These are phyloP conservation scores for Forsythia viridissima DNA, from an alignment of 257 asterid species.

Conservation along the genomic window DNA sequence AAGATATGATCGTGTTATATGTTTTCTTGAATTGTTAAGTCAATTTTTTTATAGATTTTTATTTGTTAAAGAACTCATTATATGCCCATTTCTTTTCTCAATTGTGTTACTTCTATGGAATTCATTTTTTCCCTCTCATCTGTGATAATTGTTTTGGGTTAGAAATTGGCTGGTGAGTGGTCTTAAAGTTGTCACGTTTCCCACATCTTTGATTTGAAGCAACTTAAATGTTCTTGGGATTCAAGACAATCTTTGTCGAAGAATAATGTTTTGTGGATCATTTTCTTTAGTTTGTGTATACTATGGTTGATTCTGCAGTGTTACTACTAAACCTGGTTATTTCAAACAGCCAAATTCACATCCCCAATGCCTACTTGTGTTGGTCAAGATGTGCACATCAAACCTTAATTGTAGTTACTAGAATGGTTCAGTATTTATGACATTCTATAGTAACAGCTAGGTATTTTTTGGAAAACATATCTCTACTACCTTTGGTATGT, in stretches of 20 bases:
- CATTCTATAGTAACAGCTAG: neutral
- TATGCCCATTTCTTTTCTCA: too few relatives aligned
- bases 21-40: too few relatives aligned
- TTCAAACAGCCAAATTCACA: neutral
- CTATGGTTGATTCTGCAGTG: neutral
- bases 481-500: neutral
- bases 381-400: neutral
- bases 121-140: neutral
- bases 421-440: neutral
- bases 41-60: too few relatives aligned
- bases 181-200: neutral
- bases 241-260: neutral
- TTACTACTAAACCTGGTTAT: neutral
- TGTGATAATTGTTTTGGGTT: conserved; percentile 5
- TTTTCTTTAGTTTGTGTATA: neutral
- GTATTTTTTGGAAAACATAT: neutral
- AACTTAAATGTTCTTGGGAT: neutral
- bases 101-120: too few relatives aligned
- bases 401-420: neutral
- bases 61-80: too few relatives aligned
- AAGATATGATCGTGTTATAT: too few relatives aligned
- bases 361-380: neutral
- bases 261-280: neutral
- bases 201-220: neutral
- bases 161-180: conserved; percentile 13